Conservation (phyloP, 202 grass and related monocot genomes). For the Cymbopogon flexuosus region DNA sequence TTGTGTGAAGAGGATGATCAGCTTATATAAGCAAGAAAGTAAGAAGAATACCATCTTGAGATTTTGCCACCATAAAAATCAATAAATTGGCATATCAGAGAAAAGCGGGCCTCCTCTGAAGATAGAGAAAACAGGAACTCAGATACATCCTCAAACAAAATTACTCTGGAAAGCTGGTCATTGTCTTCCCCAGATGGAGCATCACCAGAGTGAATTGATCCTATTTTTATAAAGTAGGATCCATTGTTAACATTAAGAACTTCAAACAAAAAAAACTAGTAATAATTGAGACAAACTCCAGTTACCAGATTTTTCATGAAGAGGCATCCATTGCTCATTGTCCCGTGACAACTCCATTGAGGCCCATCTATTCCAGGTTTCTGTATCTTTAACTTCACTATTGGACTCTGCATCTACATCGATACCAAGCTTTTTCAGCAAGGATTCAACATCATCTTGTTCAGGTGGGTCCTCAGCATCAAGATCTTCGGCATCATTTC, state of each 20-base stretch:
- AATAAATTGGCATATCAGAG: slow-evolving; percentile 91
- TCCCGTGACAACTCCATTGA: slow-evolving; percentile 69
- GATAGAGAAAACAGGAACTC: slow-evolving; percentile 88
- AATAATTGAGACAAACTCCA: neutral
- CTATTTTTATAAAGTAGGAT: slow-evolving; percentile 33
- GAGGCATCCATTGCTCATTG: slow-evolving; percentile 83
- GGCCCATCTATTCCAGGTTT: slow-evolving; percentile 93
- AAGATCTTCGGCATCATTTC: slow-evolving; percentile 46
- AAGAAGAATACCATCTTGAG: slow-evolving; percentile 66
- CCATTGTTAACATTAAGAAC: slow-evolving; percentile 22
- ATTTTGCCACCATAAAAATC: slow-evolving; percentile 90
- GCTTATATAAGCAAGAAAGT: slow-evolving; percentile 3
- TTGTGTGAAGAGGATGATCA: slow-evolving; percentile 8
- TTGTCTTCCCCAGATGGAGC: slow-evolving; percentile 46
- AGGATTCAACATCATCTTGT: slow-evolving; percentile 75
- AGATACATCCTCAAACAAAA: slow-evolving; percentile 87
- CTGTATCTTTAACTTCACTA: slow-evolving; percentile 85
- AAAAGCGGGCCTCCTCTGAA: slow-evolving; percentile 75
- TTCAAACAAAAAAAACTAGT: slow-evolving; percentile 27
- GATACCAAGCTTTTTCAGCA: slow-evolving; percentile 89
- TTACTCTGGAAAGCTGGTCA: slow-evolving; percentile 81
- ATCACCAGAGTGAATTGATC: slow-evolving; percentile 35
- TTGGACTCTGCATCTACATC: slow-evolving; percentile 69
- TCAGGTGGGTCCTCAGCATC: slow-evolving; percentile 51
- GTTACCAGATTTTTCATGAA: slow-evolving; percentile 69